Evolutionary conservation across 371 early-diverging fungal species (phyloP).

Genomic region (Capillidium heterosporum): DNA sequence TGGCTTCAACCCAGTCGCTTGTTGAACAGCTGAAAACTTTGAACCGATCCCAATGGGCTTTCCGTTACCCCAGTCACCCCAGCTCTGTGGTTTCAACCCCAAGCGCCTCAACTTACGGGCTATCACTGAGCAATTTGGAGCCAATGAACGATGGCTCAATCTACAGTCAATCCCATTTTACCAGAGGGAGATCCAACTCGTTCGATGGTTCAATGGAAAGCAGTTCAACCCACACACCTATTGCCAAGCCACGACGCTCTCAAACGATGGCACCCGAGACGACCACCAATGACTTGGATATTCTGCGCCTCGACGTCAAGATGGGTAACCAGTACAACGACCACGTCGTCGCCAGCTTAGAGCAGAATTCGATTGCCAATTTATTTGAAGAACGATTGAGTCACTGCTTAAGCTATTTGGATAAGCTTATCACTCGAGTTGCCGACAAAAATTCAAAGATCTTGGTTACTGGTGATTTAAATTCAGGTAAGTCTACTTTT

Average conservation of each 20-base stretch:
- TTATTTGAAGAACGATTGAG: conserved; percentile 42
- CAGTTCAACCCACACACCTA: background rate
- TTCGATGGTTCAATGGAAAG: background rate
- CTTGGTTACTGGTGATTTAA: conserved; percentile 92
- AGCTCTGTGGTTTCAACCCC: background rate
- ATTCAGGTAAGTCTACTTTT: conserved; percentile 91
- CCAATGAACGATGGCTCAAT: background rate
- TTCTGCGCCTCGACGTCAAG: conserved; percentile 1
- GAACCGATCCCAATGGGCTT: conserved; percentile 3
- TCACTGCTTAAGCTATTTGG: conserved; percentile 52
- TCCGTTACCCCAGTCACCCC: background rate
- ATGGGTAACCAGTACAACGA: background rate
- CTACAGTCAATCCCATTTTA: background rate
- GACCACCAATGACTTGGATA: background rate
- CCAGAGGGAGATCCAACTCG: background rate
- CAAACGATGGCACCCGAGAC: no score
- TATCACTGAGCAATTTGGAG: background rate
- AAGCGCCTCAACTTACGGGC: background rate
- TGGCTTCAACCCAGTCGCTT: background rate
- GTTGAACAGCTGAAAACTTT: background rate
- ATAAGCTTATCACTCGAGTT: conserved; percentile 60
- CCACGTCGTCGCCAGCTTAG: conserved; percentile 13
- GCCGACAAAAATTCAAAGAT: conserved; percentile 82
- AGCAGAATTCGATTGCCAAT: conserved; percentile 44
- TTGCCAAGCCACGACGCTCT: no score